A percentile compares a stretch with the other conserved stretches of the same genome.
Evolutionary conservation across 345 rosid genomes (phyloP).

Genomic region (Adansonia digitata): DNA sequence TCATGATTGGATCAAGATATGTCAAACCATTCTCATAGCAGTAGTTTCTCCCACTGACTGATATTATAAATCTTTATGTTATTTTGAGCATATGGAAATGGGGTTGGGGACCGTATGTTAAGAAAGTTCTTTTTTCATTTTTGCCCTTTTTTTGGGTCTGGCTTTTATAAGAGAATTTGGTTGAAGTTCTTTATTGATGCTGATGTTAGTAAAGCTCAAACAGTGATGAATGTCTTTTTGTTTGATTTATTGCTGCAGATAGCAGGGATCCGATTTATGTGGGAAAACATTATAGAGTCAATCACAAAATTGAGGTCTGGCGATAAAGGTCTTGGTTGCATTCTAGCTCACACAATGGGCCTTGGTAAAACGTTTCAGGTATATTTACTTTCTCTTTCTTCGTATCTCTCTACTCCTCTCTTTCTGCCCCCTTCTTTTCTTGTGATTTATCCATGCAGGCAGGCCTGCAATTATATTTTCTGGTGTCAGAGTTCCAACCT

Average conservation of each 20-base stretch:
- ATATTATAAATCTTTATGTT: neutral
- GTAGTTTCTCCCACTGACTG: neutral
- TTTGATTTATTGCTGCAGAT: slow-evolving; percentile 52
- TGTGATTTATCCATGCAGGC: neutral
- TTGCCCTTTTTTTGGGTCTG: neutral
- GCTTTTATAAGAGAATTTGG: neutral
- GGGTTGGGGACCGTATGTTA: neutral
- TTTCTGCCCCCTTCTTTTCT: neutral
- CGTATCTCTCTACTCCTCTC: neutral
- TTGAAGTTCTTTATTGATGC: neutral
- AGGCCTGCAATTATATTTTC: neutral
- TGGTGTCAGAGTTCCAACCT: neutral
- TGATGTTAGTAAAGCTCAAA: neutral
- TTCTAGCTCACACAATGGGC: slow-evolving; percentile 99
- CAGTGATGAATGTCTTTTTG: slow-evolving; percentile 3
- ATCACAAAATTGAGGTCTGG: slow-evolving; percentile 78
- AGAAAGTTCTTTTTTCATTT: neutral
- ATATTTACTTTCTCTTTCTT: slow-evolving; percentile 9
- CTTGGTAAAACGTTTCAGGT: slow-evolving; percentile 99
- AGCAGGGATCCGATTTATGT: slow-evolving; percentile 91
- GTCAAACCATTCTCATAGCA: neutral
- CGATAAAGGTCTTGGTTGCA: slow-evolving; percentile 98
- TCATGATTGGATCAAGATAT: neutral
- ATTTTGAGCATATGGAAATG: neutral
- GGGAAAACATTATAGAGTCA: slow-evolving; percentile 98